These are phyloP conservation scores for Hymenoscyphus fructigenus DNA, from an alignment of 2,329 filamentous ascomycete genomes.

Conservation along the genomic window DNA sequence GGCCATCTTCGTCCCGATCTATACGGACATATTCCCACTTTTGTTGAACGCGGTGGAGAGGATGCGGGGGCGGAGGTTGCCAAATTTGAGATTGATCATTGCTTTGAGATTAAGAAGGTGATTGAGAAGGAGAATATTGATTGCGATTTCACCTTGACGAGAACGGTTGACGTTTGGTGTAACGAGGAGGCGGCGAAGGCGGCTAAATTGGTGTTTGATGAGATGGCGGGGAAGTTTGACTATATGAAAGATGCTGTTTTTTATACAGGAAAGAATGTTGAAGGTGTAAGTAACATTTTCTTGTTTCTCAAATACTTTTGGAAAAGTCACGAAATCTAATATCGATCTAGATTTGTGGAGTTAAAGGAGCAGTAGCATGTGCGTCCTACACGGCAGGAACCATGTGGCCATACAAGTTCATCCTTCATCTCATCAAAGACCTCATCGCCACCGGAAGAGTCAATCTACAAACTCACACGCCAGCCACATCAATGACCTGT, in stretches of 20 bases:
- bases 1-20: slow-evolving; percentile 45
- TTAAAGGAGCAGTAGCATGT: slow-evolving; percentile 26
- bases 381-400: slow-evolving; percentile 25
- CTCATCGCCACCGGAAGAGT: slow-evolving; percentile 42
- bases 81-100: slow-evolving; percentile 42
- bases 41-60: slow-evolving; percentile 37
- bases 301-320: background rate
- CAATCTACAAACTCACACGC: slow-evolving; percentile 53
- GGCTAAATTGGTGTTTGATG: slow-evolving; percentile 17
- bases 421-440: slow-evolving; percentile 51
- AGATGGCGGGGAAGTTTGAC: slow-evolving; percentile 12
- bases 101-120: slow-evolving; percentile 40
- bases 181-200: slow-evolving; percentile 33
- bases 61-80: slow-evolving; percentile 41
- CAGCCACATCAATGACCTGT: slow-evolving; percentile 36
- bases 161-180: slow-evolving; percentile 40
- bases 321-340: background rate
- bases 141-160: slow-evolving; percentile 43
- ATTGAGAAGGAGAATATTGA: slow-evolving; percentile 43
- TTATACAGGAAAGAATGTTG: slow-evolving; percentile 10
- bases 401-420: slow-evolving; percentile 60
- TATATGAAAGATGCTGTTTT: slow-evolving; percentile 8
- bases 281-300: slow-evolving; percentile 1
- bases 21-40: slow-evolving; percentile 40
- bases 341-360: slow-evolving; percentile 22